These are phyloP conservation scores for Fusarium sp. DNA, from an alignment of 2,329 filamentous ascomycete species.

Conservation along the genomic window DNA sequence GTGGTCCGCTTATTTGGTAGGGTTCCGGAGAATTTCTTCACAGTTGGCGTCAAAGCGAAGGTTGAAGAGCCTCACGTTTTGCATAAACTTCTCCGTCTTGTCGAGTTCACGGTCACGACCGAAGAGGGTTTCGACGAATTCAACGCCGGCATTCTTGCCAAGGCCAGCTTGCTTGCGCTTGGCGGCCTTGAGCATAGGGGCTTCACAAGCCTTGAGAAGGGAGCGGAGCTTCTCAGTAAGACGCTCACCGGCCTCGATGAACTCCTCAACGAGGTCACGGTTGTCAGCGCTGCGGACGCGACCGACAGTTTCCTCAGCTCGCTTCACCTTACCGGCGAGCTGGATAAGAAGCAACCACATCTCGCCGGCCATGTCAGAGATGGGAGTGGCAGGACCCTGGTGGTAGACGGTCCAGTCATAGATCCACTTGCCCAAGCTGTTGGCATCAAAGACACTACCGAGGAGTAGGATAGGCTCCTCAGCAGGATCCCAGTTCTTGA, in stretches of 20 bases:
- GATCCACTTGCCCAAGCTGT: conserved; percentile 98
- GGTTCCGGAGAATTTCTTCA: conserved; percentile 81
- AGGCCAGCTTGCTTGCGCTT: conserved; percentile 77
- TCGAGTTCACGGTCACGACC: conserved; percentile 90
- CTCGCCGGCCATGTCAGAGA: conserved; percentile 92
- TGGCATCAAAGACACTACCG: conserved; percentile 96
- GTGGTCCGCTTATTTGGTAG: conserved; percentile 61
- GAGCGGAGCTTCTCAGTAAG: conserved; percentile 87
- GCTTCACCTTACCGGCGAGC: conserved; percentile 92
- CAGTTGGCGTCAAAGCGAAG: conserved; percentile 97
- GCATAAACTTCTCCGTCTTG: conserved; percentile 93
- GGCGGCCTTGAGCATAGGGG: conserved; percentile 92
- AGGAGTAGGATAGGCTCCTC: conserved; percentile 95
- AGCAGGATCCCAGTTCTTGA: conserved; percentile 97
- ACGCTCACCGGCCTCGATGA: conserved; percentile 88
- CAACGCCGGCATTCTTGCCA: conserved; percentile 90
- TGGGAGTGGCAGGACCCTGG: conserved; percentile 82
- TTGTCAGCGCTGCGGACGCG: conserved; percentile 80
- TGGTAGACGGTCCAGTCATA: conserved; percentile 99
- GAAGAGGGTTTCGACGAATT: conserved; percentile 97
- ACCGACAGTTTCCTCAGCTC: conserved; percentile 81
- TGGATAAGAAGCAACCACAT: conserved; percentile 96
- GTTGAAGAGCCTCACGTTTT: conserved; percentile 87
- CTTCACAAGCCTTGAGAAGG: conserved; percentile 90
- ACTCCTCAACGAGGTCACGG: conserved; percentile 86